A percentile compares a stretch with the other conserved stretches of the same genome.
Conservation (phyloP, 2,329 filamentous ascomycete species). For the Fusarium sp. region DNA sequence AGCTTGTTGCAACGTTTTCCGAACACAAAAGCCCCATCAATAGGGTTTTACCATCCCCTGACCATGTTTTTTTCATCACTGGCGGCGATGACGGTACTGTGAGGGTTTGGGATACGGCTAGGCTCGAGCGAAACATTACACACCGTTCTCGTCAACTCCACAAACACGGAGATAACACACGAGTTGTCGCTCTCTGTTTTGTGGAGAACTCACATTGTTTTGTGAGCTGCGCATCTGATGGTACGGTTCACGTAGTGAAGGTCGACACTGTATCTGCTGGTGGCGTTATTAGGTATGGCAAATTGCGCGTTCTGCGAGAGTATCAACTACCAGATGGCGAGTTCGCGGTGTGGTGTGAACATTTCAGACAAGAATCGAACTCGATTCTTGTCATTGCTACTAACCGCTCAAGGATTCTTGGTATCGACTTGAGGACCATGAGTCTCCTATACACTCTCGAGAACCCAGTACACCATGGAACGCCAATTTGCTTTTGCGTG, state of each 20-base stretch:
- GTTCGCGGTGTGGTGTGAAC: slow-evolving; percentile 88
- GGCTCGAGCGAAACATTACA: slow-evolving; percentile 90
- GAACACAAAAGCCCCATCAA: slow-evolving; percentile 88
- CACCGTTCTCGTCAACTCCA: slow-evolving; percentile 89
- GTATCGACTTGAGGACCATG: slow-evolving; percentile 90
- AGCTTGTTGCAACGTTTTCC: slow-evolving; percentile 85
- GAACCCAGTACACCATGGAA: slow-evolving; percentile 92
- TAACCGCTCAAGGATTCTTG: slow-evolving; percentile 83
- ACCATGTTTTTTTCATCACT: slow-evolving; percentile 95
- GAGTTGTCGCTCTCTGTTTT: slow-evolving; percentile 86
- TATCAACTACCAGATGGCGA: slow-evolving; percentile 81
- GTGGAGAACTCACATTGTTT: slow-evolving; percentile 95
- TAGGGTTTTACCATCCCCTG: slow-evolving; percentile 82
- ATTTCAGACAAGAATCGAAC: slow-evolving; percentile 83
- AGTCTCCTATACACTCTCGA: slow-evolving; percentile 79
- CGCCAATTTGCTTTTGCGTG: slow-evolving; percentile 89
- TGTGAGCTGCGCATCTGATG: slow-evolving; percentile 88
- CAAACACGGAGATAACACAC: slow-evolving; percentile 75
- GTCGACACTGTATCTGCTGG: slow-evolving; percentile 66
- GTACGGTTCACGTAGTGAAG: slow-evolving; percentile 88
- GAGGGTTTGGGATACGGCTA: slow-evolving; percentile 91
- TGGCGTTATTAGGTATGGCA: slow-evolving; percentile 77
- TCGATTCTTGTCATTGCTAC: slow-evolving; percentile 91
- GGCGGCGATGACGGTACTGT: slow-evolving; percentile 91
- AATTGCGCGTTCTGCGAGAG: slow-evolving; percentile 78